phyloP scores from a whole-genome alignment of 2,329 filamentous ascomycete species.

The Trichoderma endophyticum region DNA sequence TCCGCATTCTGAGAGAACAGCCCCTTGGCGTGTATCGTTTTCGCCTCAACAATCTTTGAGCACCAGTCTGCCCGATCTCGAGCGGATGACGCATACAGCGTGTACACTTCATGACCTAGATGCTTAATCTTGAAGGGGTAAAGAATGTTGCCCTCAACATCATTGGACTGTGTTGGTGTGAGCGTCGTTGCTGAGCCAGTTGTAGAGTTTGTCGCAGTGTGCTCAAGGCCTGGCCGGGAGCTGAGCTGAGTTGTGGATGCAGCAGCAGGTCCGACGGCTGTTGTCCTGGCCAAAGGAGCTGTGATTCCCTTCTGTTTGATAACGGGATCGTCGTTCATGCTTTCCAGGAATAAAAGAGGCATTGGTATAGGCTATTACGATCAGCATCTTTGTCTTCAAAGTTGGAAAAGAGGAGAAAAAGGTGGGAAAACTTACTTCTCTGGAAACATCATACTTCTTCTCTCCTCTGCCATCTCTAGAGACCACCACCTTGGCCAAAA shows the following conservation, averaged over 20 bases:
- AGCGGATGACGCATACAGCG: constrained; percentile 75
- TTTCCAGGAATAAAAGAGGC: constrained; percentile 90
- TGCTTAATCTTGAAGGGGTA: constrained; percentile 97
- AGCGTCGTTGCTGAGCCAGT: constrained; percentile 48
- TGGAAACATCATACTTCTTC: constrained; percentile 91
- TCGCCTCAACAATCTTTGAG: constrained; percentile 88
- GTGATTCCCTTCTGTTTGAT: constrained; percentile 77
- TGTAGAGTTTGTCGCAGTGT: constrained; percentile 66
- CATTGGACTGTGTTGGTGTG: constrained; percentile 49
- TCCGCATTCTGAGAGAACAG: constrained; percentile 91
- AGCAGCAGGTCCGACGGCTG: constrained; percentile 59
- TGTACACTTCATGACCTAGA: constrained; percentile 89
- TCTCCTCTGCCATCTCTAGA: constrained; percentile 67
- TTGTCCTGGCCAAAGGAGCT: constrained; percentile 55
- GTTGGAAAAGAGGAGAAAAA: not conserved
- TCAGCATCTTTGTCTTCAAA: constrained; percentile 25
- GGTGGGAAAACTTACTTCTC: constrained; percentile 56
- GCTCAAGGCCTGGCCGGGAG: constrained; percentile 60
- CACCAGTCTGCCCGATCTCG: constrained; percentile 85
- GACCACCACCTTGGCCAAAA: constrained; percentile 77
- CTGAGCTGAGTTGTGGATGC: constrained; percentile 57
- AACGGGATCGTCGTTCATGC: constrained; percentile 85
- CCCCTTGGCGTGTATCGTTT: constrained; percentile 86
- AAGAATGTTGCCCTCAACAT: constrained; percentile 76
- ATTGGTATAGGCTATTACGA: constrained; percentile 76